Percentiles rank a stretch among this genome's conserved stretches.
Conservation (phyloP, 2,329 filamentous ascomycete species). For the Penicillium oxalicum region DNA sequence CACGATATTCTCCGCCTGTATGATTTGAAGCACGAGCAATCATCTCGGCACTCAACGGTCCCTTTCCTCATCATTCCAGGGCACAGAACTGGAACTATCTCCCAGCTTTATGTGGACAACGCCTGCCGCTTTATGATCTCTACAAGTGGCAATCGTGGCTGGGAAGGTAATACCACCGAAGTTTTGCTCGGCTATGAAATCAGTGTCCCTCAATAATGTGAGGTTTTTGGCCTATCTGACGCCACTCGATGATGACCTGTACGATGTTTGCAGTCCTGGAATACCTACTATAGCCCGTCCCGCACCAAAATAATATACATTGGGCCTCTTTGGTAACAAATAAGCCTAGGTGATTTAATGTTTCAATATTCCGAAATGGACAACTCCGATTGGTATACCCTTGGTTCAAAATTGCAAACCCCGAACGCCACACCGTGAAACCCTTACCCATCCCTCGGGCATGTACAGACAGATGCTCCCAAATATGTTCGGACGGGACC, state of each 20-base stretch:
- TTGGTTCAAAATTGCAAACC: too few relatives aligned
- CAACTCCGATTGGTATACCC: too few relatives aligned
- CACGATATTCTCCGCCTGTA: slow-evolving; percentile 92
- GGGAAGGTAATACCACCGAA: slow-evolving; percentile 88
- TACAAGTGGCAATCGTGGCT: slow-evolving; percentile 84
- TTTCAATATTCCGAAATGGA: too few relatives aligned
- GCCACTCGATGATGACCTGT: slow-evolving; percentile 5
- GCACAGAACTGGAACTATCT: slow-evolving; percentile 80
- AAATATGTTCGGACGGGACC: too few relatives aligned
- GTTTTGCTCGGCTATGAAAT: slow-evolving; percentile 95
- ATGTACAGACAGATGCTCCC: too few relatives aligned
- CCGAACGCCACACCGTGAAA: too few relatives aligned
- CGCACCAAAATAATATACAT: too few relatives aligned
- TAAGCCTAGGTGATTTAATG: too few relatives aligned
- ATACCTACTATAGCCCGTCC: too few relatives aligned
- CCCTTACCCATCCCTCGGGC: too few relatives aligned
- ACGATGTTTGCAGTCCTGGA: not conserved
- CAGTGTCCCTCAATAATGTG: slow-evolving; percentile 36
- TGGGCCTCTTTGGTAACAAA: too few relatives aligned
- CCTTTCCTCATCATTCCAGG: slow-evolving; percentile 96
- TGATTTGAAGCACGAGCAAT: slow-evolving; percentile 65
- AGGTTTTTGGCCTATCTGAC: not conserved
- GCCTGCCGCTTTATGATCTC: slow-evolving; percentile 87
- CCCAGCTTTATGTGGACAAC: slow-evolving; percentile 77
- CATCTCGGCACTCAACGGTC: slow-evolving; percentile 68